These are phyloP conservation scores for Ceratocystis eucalypticola DNA, from an alignment of 2,329 filamentous ascomycete species.

Conservation along the genomic window DNA sequence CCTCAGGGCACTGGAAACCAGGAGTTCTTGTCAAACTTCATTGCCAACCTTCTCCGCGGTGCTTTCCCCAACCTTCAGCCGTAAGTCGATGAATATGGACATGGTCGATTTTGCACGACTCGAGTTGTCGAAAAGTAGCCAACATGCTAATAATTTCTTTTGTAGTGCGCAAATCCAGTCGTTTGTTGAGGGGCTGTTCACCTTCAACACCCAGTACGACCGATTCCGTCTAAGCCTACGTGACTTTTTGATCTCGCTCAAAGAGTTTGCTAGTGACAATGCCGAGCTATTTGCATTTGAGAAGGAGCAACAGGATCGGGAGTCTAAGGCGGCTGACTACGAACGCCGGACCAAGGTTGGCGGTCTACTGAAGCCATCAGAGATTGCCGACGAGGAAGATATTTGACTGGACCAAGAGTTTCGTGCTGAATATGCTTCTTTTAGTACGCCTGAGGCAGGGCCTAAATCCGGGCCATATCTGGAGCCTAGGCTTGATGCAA, in stretches of 20 bases:
- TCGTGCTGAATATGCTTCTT: constrained; percentile 41
- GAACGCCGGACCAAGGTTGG: constrained; percentile 91
- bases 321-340: constrained; percentile 75
- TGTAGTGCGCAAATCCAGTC: constrained; percentile 67
- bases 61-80: constrained; percentile 87
- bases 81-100: constrained; percentile 39
- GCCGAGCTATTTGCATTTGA: constrained; percentile 87
- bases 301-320: constrained; percentile 79
- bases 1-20: constrained; percentile 72
- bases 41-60: constrained; percentile 68
- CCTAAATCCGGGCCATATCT: constrained; percentile 25
- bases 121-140: constrained; percentile 15
- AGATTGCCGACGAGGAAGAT: constrained; percentile 71
- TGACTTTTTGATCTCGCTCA: constrained; percentile 92
- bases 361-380: constrained; percentile 91
- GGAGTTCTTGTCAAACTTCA: constrained; percentile 81
- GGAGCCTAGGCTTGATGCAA: constrained; percentile 13
- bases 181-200: constrained; percentile 84
- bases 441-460: constrained; percentile 24
- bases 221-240: constrained; percentile 93
- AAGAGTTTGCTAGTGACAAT: constrained; percentile 94
- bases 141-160: constrained; percentile 23
- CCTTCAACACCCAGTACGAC: constrained; percentile 73
- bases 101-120: not conserved
- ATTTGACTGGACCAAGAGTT: constrained; percentile 69